phyloP scores from a whole-genome alignment of 1,284 basidiomycete species.

The Hemileia vastatrix region DNA sequence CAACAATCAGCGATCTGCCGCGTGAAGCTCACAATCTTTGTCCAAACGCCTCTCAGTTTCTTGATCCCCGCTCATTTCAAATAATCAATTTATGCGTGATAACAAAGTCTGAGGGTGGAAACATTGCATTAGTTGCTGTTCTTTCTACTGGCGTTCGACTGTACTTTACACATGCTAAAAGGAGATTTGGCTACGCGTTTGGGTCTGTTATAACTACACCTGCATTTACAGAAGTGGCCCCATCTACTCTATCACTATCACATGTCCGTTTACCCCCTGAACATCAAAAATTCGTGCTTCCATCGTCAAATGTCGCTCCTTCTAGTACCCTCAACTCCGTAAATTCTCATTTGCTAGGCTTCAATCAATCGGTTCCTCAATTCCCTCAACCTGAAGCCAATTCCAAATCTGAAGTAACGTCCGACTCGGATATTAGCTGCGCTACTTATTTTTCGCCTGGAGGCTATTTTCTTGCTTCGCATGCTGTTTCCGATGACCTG shows the following conservation, averaged over 20 bases:
- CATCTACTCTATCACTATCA: slow-evolving; percentile 53
- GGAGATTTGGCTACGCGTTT: slow-evolving; percentile 33
- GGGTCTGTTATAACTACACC: not conserved
- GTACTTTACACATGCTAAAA: slow-evolving; percentile 56
- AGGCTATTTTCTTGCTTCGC: slow-evolving; percentile 40
- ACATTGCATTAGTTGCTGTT: slow-evolving; percentile 58
- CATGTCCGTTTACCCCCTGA: slow-evolving; percentile 68
- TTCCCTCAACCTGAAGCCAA: slow-evolving; percentile 22
- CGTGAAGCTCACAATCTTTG: slow-evolving; percentile 25
- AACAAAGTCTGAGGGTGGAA: slow-evolving; percentile 44
- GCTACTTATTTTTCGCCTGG: slow-evolving; percentile 52
- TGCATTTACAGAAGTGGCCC: slow-evolving; percentile 8
- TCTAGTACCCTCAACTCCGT: slow-evolving; percentile 18
- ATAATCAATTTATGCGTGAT: slow-evolving; percentile 45
- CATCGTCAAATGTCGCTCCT: slow-evolving; percentile 11
- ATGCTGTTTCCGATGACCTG: slow-evolving; percentile 57
- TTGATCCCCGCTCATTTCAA: slow-evolving; percentile 55
- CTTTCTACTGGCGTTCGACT: slow-evolving; percentile 62
- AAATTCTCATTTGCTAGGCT: slow-evolving; percentile 14
- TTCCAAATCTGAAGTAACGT: slow-evolving; percentile 48
- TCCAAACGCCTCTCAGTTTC: slow-evolving; percentile 52
- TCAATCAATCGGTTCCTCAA: slow-evolving; percentile 16
- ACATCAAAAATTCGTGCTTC: slow-evolving; percentile 22
- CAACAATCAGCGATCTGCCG: slow-evolving; percentile 22
- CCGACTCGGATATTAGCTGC: slow-evolving; percentile 44